Evolutionary conservation across 495 filamentous ascomycete species (phyloP).

Genomic region (Trichoderma virens): DNA sequence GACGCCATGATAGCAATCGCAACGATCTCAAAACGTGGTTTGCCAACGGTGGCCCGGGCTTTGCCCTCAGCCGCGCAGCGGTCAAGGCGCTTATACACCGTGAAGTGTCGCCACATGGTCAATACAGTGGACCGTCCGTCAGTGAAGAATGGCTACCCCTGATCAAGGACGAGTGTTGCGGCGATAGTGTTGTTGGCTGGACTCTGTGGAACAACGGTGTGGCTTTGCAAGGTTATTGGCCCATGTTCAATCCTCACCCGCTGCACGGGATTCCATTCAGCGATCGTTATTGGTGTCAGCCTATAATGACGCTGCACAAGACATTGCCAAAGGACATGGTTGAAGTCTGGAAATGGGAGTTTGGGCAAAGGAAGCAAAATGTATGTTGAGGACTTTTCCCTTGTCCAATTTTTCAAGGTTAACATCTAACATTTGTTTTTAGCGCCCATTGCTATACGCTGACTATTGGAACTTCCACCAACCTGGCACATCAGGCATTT

Average conservation of each 20-base stretch:
- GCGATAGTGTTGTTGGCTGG: conserved; percentile 46
- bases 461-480: background rate
- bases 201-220: conserved; percentile 35
- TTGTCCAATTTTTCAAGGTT: background rate
- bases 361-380: conserved; percentile 11
- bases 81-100: conserved; percentile 33
- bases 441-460: conserved; percentile 1
- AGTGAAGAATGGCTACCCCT: conserved; percentile 26
- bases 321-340: conserved; percentile 27
- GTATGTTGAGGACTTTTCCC: conserved; percentile 15
- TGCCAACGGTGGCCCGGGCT: conserved; percentile 48
- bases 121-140: conserved; percentile 21
- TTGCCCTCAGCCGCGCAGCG: conserved; percentile 43
- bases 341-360: conserved; percentile 17
- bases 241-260: conserved; percentile 45
- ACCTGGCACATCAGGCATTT: background rate
- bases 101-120: conserved; percentile 20
- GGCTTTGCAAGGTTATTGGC: conserved; percentile 37
- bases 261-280: conserved; percentile 32
- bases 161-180: conserved; percentile 40
- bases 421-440: background rate
- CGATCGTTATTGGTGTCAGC: conserved; percentile 45
- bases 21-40: conserved; percentile 26
- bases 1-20: conserved; percentile 18
- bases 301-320: conserved; percentile 50